These are phyloP conservation scores for Cutaneotrichosporon cavernicola DNA, from an alignment of 1,284 basidiomycete genomes.

Conservation along the genomic window DNA sequence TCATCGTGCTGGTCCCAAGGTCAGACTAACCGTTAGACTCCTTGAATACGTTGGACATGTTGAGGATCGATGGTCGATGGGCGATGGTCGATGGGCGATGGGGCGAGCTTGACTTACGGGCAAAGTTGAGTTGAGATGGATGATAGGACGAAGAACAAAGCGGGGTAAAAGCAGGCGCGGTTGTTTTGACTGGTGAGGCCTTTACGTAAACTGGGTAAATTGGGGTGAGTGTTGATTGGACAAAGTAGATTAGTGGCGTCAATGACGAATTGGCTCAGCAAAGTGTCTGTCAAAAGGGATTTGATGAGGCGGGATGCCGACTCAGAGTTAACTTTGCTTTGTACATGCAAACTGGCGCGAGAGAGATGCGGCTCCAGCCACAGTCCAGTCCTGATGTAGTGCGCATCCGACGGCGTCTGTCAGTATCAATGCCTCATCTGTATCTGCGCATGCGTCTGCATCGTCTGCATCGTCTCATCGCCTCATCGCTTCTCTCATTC, in stretches of 20 bases:
- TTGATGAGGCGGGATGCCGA: background rate
- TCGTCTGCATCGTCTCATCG: no score
- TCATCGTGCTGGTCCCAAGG: background rate
- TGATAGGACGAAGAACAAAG: slow-evolving; percentile 1
- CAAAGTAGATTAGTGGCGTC: slow-evolving; percentile 1
- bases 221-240: background rate
- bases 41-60: slow-evolving; percentile 26
- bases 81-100: background rate
- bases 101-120: slow-evolving; percentile 1
- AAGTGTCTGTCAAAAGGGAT: no score
- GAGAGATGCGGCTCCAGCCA: background rate
- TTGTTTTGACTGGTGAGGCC: slow-evolving; percentile 16
- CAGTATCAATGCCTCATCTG: no score
- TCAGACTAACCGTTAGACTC: slow-evolving; percentile 26
- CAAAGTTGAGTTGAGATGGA: background rate
- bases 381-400: no score
- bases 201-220: slow-evolving; percentile 18
- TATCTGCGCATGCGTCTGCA: no score
- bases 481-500: background rate
- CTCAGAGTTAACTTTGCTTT: background rate
- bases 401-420: no score
- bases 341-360: background rate
- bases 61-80: background rate
- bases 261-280: background rate
- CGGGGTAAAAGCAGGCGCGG: slow-evolving; percentile 26